Conservation (phyloP, 176 grass and related monocot genomes). For the Aechmea fasciata region DNA sequence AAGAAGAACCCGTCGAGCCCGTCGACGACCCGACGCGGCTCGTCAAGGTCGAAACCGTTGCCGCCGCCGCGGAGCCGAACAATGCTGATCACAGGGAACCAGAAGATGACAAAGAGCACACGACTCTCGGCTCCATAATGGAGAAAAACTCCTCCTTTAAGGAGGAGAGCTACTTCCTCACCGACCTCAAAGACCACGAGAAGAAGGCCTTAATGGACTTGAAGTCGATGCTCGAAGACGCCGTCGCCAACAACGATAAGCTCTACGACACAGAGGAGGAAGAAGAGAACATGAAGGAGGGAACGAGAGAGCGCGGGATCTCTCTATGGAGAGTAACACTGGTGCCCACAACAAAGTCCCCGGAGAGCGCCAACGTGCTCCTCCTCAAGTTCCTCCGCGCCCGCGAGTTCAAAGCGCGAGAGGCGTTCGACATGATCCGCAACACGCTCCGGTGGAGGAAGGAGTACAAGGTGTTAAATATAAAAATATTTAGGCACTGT, state of each 20-base stretch:
- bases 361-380: slow-evolving; percentile 11
- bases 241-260: slow-evolving; percentile 17
- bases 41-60: not conserved
- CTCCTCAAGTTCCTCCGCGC: slow-evolving; percentile 26
- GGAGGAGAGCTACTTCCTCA: slow-evolving; percentile 37
- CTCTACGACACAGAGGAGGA: not conserved
- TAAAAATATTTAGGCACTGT: no score
- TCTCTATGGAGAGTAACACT: slow-evolving; percentile 18
- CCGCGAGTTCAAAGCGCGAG: slow-evolving; percentile 20
- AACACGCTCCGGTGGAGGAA: slow-evolving; percentile 19
- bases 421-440: slow-evolving; percentile 15
- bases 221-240: slow-evolving; percentile 25
- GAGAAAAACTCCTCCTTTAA: slow-evolving; percentile 25
- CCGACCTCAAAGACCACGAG: slow-evolving; percentile 24
- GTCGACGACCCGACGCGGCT: slow-evolving; percentile 1
- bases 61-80: not conserved
- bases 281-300: not conserved
- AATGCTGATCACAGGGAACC: not conserved
- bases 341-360: not conserved
- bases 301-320: slow-evolving; percentile 1
- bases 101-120: slow-evolving; percentile 14
- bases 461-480: not conserved
- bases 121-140: slow-evolving; percentile 23
- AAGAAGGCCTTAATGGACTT: slow-evolving; percentile 41
- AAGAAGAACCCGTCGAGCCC: not conserved